These are phyloP conservation scores for Saussurea involucrata DNA, from an alignment of 129 eudicot species.

Conservation along the genomic window DNA sequence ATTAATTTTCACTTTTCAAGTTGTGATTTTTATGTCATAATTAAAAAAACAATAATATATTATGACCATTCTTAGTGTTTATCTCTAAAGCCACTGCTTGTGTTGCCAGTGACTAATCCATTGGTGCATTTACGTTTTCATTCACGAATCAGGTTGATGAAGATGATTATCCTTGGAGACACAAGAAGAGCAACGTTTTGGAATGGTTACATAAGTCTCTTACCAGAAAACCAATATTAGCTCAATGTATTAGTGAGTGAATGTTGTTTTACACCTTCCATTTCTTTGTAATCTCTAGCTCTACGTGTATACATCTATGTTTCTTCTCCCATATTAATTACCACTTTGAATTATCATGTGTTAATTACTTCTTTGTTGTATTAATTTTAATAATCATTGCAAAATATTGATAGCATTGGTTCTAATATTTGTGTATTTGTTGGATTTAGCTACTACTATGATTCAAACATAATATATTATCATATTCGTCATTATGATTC, in stretches of 20 bases:
- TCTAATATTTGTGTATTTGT: conserved; percentile 1
- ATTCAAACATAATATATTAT: too few relatives aligned
- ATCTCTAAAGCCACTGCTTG: background rate
- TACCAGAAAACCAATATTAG: conserved; percentile 53
- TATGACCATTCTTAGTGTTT: background rate
- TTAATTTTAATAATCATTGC: background rate
- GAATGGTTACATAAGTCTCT: conserved; percentile 61
- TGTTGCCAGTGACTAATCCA: background rate
- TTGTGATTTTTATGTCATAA: background rate
- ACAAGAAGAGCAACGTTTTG: conserved; percentile 42
- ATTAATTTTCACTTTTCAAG: conserved; percentile 17
- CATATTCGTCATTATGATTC: too few relatives aligned
- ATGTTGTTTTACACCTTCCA: conserved; percentile 2
- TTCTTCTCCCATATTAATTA: background rate
- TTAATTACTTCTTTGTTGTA: background rate
- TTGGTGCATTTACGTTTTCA: conserved; percentile 1
- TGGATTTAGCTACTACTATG: conserved; percentile 87
- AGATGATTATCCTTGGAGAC: conserved; percentile 52
- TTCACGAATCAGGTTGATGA: conserved; percentile 65
- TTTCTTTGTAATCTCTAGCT: background rate
- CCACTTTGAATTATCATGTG: background rate
- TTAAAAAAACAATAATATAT: conserved; percentile 1
- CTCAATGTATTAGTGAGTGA: conserved; percentile 91
- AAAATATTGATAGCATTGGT: background rate
- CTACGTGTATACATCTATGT: background rate